Evolutionary conservation across 306 rosid genomes (phyloP).

Genomic region (Acacia confusa): DNA sequence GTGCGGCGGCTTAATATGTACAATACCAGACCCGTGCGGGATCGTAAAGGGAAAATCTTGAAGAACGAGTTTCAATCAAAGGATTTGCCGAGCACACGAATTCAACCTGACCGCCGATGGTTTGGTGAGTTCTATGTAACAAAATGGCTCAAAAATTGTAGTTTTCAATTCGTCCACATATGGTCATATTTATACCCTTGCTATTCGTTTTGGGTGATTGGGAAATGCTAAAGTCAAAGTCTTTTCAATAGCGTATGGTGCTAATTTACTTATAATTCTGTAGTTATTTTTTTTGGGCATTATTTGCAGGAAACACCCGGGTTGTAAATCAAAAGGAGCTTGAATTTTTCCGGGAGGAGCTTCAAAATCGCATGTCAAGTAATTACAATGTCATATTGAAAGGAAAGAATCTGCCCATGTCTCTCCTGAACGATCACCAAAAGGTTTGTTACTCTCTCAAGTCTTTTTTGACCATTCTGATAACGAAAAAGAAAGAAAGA

Average conservation of each 20-base stretch:
- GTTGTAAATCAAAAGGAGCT: conserved; percentile 83
- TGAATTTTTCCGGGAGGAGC: conserved; percentile 78
- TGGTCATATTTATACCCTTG: neutral
- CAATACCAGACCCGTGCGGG: conserved; percentile 67
- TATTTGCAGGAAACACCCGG: conserved; percentile 63
- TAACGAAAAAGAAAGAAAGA: neutral
- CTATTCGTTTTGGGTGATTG: neutral
- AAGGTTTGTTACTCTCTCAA: conserved; percentile 52
- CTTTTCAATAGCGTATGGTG: neutral
- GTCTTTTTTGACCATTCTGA: neutral
- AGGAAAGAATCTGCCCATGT: conserved; percentile 71
- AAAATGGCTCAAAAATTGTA: neutral
- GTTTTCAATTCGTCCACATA: neutral
- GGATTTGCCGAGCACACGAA: conserved; percentile 75
- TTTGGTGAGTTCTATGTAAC: conserved; percentile 51
- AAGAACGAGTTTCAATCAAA: conserved; percentile 62
- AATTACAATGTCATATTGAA: conserved; percentile 77
- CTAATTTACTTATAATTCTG: neutral
- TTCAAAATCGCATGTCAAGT: conserved; percentile 59
- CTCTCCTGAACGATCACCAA: conserved; percentile 78
- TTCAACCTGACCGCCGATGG: conserved; percentile 94
- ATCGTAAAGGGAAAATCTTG: conserved; percentile 59
- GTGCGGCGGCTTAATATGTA: conserved; percentile 95
- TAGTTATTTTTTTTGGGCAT: conserved; percentile 6
- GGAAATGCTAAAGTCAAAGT: neutral